Percentiles rank a stretch among this genome's conserved stretches.
phyloP scores from a whole-genome alignment of 257 asterid genomes.

The Coffea canephora region DNA sequence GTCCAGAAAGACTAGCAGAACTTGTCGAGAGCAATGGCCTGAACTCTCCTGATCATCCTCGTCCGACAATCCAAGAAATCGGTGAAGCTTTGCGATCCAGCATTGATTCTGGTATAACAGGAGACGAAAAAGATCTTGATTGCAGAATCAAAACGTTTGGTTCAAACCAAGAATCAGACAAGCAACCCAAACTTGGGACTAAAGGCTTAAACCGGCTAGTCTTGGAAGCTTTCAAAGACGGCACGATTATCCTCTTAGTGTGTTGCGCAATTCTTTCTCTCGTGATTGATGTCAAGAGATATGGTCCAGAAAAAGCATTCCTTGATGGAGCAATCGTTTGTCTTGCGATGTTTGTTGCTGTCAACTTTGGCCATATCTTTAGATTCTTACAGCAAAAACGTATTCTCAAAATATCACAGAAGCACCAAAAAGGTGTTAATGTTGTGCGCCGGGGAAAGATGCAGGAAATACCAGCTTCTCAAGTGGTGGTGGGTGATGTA shows the following conservation, averaged over 20 bases:
- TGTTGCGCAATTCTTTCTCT: constrained; percentile 39
- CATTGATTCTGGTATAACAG: constrained; percentile 26
- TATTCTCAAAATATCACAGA: constrained; percentile 11
- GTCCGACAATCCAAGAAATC: constrained; percentile 1
- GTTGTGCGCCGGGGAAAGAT: constrained; percentile 30
- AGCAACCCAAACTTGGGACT: neutral
- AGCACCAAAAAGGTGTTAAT: neutral
- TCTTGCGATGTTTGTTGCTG: constrained; percentile 20
- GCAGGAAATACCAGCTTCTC: constrained; percentile 20
- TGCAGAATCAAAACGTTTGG: constrained; percentile 31
- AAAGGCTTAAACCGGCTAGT: constrained; percentile 12
- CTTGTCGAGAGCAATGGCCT: constrained; percentile 12
- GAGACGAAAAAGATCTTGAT: constrained; percentile 25
- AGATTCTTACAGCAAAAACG: constrained; percentile 20
- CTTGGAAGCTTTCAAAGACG: constrained; percentile 26
- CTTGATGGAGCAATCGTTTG: constrained; percentile 22
- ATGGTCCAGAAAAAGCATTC: constrained; percentile 27
- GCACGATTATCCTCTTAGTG: constrained; percentile 32
- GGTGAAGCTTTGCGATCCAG: constrained; percentile 25
- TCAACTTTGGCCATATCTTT: constrained; percentile 13
- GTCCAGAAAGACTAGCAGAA: constrained; percentile 19
- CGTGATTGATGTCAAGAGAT: constrained; percentile 27
- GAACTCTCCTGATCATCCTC: neutral
- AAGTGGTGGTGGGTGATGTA: constrained; percentile 46
- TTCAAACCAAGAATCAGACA: constrained; percentile 5